A percentile compares a stretch with the other conserved stretches of the same genome.
phyloP scores from a whole-genome alignment of 192 early-diverging fungal genomes.

The Phycomyces blakesleeanus region DNA sequence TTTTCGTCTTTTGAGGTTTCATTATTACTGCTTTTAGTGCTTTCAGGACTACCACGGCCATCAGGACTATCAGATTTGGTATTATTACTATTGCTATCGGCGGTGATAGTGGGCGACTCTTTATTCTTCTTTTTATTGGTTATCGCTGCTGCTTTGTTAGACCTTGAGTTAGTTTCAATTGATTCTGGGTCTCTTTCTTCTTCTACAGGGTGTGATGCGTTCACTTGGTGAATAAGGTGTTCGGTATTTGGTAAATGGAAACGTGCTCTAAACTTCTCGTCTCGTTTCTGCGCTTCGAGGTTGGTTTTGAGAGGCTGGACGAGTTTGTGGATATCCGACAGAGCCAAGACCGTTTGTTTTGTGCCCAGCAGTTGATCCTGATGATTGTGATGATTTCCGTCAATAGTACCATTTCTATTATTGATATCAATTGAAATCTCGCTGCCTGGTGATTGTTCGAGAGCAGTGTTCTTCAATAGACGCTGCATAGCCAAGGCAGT shows the following conservation, averaged over 20 bases:
- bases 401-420: slow-evolving; percentile 2
- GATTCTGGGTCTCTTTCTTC: neutral
- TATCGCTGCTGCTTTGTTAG: too few species aligned
- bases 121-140: too few species aligned
- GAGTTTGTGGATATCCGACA: slow-evolving; percentile 25
- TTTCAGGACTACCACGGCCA: neutral
- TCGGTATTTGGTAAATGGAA: slow-evolving; percentile 85
- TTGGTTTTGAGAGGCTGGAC: slow-evolving; percentile 52
- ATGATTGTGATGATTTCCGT: neutral
- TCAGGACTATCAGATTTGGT: neutral
- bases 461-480: slow-evolving; percentile 69
- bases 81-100: too few species aligned
- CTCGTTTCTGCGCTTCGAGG: slow-evolving; percentile 73
- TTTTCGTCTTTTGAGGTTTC: too few species aligned
- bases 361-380: too few species aligned
- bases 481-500: slow-evolving; percentile 74
- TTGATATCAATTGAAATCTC: slow-evolving; percentile 5
- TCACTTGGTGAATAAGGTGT: slow-evolving; percentile 60
- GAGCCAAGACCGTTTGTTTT: neutral
- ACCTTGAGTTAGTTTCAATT: neutral
- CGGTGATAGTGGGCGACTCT: too few species aligned
- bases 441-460: slow-evolving; percentile 59
- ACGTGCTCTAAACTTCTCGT: slow-evolving; percentile 68
- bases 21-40: too few species aligned
- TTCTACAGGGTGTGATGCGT: slow-evolving; percentile 52